These are phyloP conservation scores for Solidago caesia DNA, from an alignment of 129 eudicot species.

Conservation along the genomic window DNA sequence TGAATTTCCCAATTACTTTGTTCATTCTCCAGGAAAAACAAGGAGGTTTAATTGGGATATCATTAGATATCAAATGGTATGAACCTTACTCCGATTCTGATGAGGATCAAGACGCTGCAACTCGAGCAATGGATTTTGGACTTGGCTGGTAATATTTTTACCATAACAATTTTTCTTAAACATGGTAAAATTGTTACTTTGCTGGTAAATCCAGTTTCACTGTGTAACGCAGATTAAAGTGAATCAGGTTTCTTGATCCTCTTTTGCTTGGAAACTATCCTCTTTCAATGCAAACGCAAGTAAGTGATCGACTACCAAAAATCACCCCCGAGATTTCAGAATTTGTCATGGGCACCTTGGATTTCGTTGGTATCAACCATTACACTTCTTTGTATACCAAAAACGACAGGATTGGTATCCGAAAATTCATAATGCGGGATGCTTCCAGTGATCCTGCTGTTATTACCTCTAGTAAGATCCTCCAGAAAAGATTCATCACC, in stretches of 20 bases:
- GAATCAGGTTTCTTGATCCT: slow-evolving; percentile 98
- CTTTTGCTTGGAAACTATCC: slow-evolving; percentile 86
- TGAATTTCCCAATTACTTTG: background rate
- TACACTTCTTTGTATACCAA: slow-evolving; percentile 83
- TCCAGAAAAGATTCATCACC: background rate
- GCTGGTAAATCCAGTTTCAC: slow-evolving; percentile 22
- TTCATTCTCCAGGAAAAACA: slow-evolving; percentile 57
- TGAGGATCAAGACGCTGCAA: slow-evolving; percentile 85
- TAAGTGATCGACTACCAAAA: slow-evolving; percentile 67
- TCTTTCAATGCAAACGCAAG: slow-evolving; percentile 75
- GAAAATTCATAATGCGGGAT: slow-evolving; percentile 64
- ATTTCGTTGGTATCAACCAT: slow-evolving; percentile 87
- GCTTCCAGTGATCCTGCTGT: slow-evolving; percentile 75
- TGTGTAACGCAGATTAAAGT: slow-evolving; percentile 37
- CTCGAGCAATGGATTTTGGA: slow-evolving; percentile 77
- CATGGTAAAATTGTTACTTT: slow-evolving; percentile 14
- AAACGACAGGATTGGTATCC: slow-evolving; percentile 58
- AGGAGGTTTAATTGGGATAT: slow-evolving; percentile 73
- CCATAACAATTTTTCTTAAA: background rate
- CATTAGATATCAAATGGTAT: slow-evolving; percentile 85
- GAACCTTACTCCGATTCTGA: slow-evolving; percentile 66
- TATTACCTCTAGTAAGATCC: slow-evolving; percentile 55
- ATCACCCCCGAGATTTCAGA: slow-evolving; percentile 53
- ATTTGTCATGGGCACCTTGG: slow-evolving; percentile 58
- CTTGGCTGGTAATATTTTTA: slow-evolving; percentile 83